Base-by-base conservation (phyloP, 1,284 basidiomycete species). In the Ustilago loliicola region DNA sequence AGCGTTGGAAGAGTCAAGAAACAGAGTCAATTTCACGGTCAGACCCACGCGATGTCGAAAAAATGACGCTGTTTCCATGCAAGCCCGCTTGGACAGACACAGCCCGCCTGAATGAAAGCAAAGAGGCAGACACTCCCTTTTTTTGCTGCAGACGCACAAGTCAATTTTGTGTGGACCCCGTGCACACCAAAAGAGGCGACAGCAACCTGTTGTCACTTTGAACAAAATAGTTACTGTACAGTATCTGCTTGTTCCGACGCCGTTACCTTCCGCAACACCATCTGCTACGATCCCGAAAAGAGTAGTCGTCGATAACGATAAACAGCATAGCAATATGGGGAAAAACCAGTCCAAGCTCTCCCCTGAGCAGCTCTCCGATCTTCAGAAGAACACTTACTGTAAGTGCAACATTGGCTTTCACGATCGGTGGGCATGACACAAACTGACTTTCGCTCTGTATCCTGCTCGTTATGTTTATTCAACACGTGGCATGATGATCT, bases 311-410 rank as follows among this genome's bases (percentile, higher is more conserved):
- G 51, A 25, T 54, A 42, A 30, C 21, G 40, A 67, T 8, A 50
- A 21, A 50, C 30, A 60, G 21, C 8, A 17, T 25, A 50, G 21
- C 58, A 47, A 48, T 19, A 90, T 90, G 97, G 97, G 97, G 87
- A 98, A 98, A 90, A 93, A 94, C 48, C 95, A 98, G 88, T 94
- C 93, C 83, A 99, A 99, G 88, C 91, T 99, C 57, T 93, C 94
- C 19, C 92, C 93, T 45, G 96, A 99, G 81, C 95, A 99, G 88
- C 92, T 99, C 74, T 90, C 92, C 40, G 95, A 98, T 86, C 92
- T 99, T 63, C 96, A 98, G 89, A 97, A 96, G 91, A 94, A 95
- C 88, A 99, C 97, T 0, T 97, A 99, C 87, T 99, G 96, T 98
- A 84, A 87, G 93, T 80, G 25, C 13, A 47, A 50, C 21, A 27